Evolutionary conservation across 108 stramenopile species (phyloP).

Genomic region (Conticribra weissflogii): DNA sequence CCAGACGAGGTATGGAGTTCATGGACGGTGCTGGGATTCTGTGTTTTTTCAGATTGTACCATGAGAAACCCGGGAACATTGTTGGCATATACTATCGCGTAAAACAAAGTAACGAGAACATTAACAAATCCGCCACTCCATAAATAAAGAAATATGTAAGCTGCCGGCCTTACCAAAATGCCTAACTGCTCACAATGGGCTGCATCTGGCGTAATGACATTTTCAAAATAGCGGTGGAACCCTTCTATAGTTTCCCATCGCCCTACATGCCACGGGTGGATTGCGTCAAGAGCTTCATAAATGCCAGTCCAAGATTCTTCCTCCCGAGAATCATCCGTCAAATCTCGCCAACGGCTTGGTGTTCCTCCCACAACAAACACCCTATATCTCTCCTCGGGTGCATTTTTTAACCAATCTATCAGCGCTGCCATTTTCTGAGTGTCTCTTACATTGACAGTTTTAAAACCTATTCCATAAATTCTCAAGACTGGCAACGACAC

Average conservation of each 20-base stretch:
- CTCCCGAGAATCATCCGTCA: constrained; percentile 12
- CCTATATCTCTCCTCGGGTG: constrained; percentile 30
- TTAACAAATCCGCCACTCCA: too few relatives aligned
- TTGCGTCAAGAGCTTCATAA: constrained; percentile 16
- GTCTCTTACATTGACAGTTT: constrained; percentile 14
- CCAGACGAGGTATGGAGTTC: constrained; percentile 40
- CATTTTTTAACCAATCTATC: constrained; percentile 39
- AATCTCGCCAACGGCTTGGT: constrained; percentile 21
- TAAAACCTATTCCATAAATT: constrained; percentile 47
- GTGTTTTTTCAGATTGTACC: constrained; percentile 29
- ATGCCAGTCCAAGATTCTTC: constrained; percentile 5
- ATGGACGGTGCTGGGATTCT: not conserved
- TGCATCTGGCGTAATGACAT: not conserved
- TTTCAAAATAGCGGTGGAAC: constrained; percentile 2
- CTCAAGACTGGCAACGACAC: constrained; percentile 29
- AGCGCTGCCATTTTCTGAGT: constrained; percentile 20
- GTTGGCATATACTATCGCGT: constrained; percentile 16
- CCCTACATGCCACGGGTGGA: constrained; percentile 26
- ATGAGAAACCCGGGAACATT: constrained; percentile 47
- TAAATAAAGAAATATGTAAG: too few relatives aligned
- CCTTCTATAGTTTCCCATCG: not conserved
- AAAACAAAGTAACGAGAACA: too few relatives aligned
- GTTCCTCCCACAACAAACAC: constrained; percentile 47
- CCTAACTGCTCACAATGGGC: not conserved
- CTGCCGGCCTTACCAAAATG: too few relatives aligned